Conservation (phyloP, 2,329 filamentous ascomycete species). For the Claviceps humidiphila region DNA sequence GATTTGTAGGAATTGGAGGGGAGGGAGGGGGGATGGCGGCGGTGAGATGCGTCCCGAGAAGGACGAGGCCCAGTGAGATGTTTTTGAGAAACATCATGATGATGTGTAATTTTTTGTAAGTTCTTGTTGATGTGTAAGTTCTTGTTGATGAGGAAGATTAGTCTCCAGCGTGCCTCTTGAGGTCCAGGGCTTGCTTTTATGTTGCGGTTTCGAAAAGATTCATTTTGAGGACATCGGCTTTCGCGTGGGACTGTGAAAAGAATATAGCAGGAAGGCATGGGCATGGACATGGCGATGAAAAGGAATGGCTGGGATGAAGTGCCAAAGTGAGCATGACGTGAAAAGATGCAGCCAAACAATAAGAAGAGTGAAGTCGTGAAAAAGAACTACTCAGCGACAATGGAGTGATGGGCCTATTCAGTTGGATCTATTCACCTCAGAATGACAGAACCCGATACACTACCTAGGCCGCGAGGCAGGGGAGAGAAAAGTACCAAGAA, state of each 20-base stretch:
- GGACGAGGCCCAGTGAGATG: not conserved
- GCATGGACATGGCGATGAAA: too few relatives aligned
- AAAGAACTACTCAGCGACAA: not conserved
- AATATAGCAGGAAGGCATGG: too few relatives aligned
- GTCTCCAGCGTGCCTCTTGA: not conserved
- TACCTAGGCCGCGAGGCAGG: not conserved
- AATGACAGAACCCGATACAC: not conserved
- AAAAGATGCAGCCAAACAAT: not conserved
- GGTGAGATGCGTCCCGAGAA: not conserved
- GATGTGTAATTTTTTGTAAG: not conserved
- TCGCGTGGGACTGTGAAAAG: too few relatives aligned
- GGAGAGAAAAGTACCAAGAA: too few relatives aligned
- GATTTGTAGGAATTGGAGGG: not conserved
- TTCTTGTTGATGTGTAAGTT: not conserved
- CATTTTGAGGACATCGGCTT: too few relatives aligned
- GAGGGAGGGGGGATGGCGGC: not conserved
- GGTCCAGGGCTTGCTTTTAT: too few relatives aligned
- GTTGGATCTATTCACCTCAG: not conserved
- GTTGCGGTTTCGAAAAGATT: too few relatives aligned
- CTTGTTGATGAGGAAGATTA: not conserved
- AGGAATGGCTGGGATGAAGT: not conserved
- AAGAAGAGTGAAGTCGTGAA: not conserved
- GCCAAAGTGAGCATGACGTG: not conserved
- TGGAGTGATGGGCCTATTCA: not conserved
- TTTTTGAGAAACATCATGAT: not conserved